Evolutionary conservation across 169 alveolate species (phyloP).

Genomic region (Perkinsus chesapeaki): DNA sequence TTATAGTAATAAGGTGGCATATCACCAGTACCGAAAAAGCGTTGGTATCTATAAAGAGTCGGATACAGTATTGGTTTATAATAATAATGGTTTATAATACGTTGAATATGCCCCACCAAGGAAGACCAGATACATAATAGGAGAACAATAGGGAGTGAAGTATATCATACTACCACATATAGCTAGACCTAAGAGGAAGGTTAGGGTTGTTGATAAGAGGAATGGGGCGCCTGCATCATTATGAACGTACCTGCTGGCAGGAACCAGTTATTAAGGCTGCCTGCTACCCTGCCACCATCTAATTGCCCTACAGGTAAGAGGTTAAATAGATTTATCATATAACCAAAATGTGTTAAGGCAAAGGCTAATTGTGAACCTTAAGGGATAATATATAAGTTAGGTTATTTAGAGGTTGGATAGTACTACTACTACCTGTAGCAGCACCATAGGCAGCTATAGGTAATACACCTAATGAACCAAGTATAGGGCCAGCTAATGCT

Average conservation of each 20-base stretch:
- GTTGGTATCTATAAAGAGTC: background rate
- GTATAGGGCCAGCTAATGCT: slow-evolving; percentile 11
- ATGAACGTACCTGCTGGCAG: background rate
- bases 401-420: background rate
- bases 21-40: background rate
- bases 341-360: slow-evolving; percentile 10
- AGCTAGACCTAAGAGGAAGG: background rate
- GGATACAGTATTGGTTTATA: background rate
- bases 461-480: slow-evolving; percentile 8
- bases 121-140: background rate
- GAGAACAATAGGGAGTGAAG: background rate
- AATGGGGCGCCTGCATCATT: background rate
- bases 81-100: background rate
- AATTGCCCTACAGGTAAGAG: slow-evolving; percentile 8
- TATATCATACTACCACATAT: background rate
- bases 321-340: slow-evolving; percentile 10
- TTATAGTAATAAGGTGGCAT: slow-evolving; percentile 1
- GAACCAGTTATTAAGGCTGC: background rate
- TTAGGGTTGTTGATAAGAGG: background rate
- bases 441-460: background rate
- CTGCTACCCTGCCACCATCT: slow-evolving; percentile 10
- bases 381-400: background rate
- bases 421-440: background rate
- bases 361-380: slow-evolving; percentile 3
- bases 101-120: slow-evolving; percentile 4